phyloP scores from a whole-genome alignment of 305 asterid genomes.

The Euphrasia arctica region DNA sequence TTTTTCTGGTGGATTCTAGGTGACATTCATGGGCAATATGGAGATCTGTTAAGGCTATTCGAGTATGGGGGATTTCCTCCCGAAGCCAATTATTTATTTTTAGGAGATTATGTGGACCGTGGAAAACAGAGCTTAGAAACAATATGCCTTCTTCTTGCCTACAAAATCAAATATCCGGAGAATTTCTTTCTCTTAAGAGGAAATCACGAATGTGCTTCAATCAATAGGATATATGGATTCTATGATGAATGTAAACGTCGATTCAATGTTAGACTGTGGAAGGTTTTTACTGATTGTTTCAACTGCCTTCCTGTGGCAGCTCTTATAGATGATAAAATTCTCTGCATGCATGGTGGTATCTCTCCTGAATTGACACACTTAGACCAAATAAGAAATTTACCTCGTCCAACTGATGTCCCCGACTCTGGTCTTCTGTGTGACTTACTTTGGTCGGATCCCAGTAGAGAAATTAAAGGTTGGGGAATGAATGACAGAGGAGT shows the following conservation, averaged over 20 bases:
- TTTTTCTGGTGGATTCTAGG: slow-evolving; percentile 29
- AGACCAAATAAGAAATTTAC: slow-evolving; percentile 11
- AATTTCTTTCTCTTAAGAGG: slow-evolving; percentile 9
- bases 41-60: slow-evolving; percentile 33
- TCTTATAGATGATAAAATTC: slow-evolving; percentile 7
- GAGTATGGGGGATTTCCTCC: slow-evolving; percentile 14
- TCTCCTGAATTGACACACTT: slow-evolving; percentile 1
- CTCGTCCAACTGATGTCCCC: slow-evolving; percentile 12
- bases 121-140: slow-evolving; percentile 9
- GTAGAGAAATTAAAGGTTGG: slow-evolving; percentile 8
- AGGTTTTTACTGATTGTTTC: slow-evolving; percentile 5
- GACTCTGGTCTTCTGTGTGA: slow-evolving; percentile 5
- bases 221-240: slow-evolving; percentile 11
- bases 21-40: slow-evolving; percentile 55
- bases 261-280: slow-evolving; percentile 6
- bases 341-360: slow-evolving; percentile 11
- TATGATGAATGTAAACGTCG: slow-evolving; percentile 6
- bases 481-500: slow-evolving; percentile 9
- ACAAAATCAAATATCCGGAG: slow-evolving; percentile 11
- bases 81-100: slow-evolving; percentile 3
- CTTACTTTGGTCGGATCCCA: slow-evolving; percentile 10
- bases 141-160: slow-evolving; percentile 12
- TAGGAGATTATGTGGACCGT: slow-evolving; percentile 11
- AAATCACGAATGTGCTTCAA: slow-evolving; percentile 9
- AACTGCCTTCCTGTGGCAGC: slow-evolving; percentile 13